Conservation (phyloP, 108 stramenopile genomes). For the Cyclostephanos invisitatus region DNA sequence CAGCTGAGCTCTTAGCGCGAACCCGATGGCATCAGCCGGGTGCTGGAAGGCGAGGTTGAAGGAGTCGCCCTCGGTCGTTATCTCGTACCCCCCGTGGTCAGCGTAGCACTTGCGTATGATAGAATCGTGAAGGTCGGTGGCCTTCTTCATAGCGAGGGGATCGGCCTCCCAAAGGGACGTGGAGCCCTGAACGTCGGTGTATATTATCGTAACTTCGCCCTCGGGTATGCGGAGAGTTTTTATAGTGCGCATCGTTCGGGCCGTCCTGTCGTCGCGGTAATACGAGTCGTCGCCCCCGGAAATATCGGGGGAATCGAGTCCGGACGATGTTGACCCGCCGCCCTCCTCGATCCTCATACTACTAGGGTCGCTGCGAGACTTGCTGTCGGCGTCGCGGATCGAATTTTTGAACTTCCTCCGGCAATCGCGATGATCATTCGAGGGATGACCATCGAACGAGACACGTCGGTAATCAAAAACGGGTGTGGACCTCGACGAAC, state of each 20-base stretch:
- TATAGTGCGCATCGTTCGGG: constrained; percentile 27
- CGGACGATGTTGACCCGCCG: not conserved
- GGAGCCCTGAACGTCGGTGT: constrained; percentile 58
- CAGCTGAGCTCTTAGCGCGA: constrained; percentile 42
- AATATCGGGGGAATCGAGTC: constrained; percentile 13
- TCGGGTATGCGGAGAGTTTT: constrained; percentile 35
- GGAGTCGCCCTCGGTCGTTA: constrained; percentile 50
- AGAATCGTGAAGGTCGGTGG: constrained; percentile 48
- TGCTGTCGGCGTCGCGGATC: no score
- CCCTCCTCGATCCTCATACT: no score
- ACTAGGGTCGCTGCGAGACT: no score
- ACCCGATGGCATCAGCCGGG: constrained; percentile 51
- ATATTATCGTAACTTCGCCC: constrained; percentile 48
- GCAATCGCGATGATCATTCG: no score
- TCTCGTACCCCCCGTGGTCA: constrained; percentile 51
- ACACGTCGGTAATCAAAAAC: no score
- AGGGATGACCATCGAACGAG: no score
- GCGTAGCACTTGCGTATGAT: constrained; percentile 48
- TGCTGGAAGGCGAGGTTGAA: constrained; percentile 56
- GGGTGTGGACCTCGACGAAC: no score
- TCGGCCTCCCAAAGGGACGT: constrained; percentile 56
- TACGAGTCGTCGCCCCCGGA: constrained; percentile 10
- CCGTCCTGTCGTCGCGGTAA: constrained; percentile 18
- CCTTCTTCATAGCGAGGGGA: constrained; percentile 47
- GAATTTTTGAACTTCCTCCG: no score